Conservation (phyloP, 1,284 basidiomycete genomes). For the Stygiomarasmius scandens region DNA sequence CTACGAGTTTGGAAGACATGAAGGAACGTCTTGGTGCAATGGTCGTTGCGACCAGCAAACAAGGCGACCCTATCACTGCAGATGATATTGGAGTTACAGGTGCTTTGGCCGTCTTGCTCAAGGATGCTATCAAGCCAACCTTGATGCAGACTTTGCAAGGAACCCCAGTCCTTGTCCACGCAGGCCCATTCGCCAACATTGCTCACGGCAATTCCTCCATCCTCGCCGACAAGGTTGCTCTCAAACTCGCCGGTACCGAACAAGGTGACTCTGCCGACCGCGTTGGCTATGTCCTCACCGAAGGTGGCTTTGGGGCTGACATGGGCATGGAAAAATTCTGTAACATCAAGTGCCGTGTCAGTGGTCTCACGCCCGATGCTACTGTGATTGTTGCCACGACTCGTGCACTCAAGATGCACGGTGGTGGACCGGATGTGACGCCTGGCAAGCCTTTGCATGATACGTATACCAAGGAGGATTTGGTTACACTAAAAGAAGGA, state of each 20-base stretch:
- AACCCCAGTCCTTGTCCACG: constrained; percentile 98
- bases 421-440: constrained; percentile 95
- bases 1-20: constrained; percentile 91
- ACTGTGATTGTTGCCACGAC: constrained; percentile 97
- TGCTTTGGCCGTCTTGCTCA: constrained; percentile 96
- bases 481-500: constrained; percentile 89
- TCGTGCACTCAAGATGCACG: constrained; percentile 98
- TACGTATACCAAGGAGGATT: constrained; percentile 93
- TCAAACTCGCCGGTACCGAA: constrained; percentile 97
- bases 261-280: constrained; percentile 82
- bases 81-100: constrained; percentile 97
- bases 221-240: constrained; percentile 92
- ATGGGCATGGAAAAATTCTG: constrained; percentile 99
- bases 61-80: constrained; percentile 91
- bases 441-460: constrained; percentile 95
- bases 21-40: constrained; percentile 88
- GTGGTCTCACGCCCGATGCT: constrained; percentile 92
- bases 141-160: constrained; percentile 99
- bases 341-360: constrained; percentile 98
- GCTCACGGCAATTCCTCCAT: constrained; percentile 99
- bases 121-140: constrained; percentile 99
- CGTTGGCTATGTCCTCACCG: constrained; percentile 95
- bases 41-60: constrained; percentile 96
- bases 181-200: constrained; percentile 98
- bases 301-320: constrained; percentile 98